A percentile compares a stretch with the other conserved stretches of the same genome.
Conservation (phyloP, 768 basidiomycete genomes). For the Tephrocybe sp. region DNA sequence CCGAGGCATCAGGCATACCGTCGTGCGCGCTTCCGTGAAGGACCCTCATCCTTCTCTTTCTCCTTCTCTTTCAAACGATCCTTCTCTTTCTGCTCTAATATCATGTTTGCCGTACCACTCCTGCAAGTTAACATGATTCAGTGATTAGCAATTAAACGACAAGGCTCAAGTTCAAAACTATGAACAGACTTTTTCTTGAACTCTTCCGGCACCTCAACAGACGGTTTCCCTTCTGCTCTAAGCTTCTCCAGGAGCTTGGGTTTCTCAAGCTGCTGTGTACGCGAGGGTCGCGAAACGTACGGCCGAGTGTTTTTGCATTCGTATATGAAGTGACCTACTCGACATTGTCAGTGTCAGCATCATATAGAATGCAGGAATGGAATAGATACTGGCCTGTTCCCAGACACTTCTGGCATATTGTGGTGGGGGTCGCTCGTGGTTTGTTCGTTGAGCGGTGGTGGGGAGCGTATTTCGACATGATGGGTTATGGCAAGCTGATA, state of each 20-base stretch:
- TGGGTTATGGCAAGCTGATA: background rate
- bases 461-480: conserved; percentile 81
- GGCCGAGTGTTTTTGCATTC: conserved; percentile 82
- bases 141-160: background rate
- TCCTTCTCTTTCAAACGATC: conserved; percentile 47
- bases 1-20: conserved; percentile 23
- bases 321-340: conserved; percentile 82
- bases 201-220: conserved; percentile 86
- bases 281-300: conserved; percentile 86
- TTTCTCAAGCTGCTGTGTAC: conserved; percentile 83
- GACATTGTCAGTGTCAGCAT: background rate
- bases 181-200: conserved; percentile 73
- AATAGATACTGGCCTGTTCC: conserved; percentile 46
- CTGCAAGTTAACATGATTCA: conserved; percentile 29
- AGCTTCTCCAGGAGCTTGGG: conserved; percentile 65
- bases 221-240: conserved; percentile 68
- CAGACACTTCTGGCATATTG: conserved; percentile 83
- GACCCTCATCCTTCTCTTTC: conserved; percentile 34
- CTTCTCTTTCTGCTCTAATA: conserved; percentile 81
- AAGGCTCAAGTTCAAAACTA: background rate
- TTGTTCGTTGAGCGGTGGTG: conserved; percentile 60
- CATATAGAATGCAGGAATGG: background rate
- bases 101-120: conserved; percentile 79
- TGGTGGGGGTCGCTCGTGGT: conserved; percentile 61
- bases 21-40: conserved; percentile 36